phyloP scores from a whole-genome alignment of 148 eudicot genomes.

The Spergularia bocconei region DNA sequence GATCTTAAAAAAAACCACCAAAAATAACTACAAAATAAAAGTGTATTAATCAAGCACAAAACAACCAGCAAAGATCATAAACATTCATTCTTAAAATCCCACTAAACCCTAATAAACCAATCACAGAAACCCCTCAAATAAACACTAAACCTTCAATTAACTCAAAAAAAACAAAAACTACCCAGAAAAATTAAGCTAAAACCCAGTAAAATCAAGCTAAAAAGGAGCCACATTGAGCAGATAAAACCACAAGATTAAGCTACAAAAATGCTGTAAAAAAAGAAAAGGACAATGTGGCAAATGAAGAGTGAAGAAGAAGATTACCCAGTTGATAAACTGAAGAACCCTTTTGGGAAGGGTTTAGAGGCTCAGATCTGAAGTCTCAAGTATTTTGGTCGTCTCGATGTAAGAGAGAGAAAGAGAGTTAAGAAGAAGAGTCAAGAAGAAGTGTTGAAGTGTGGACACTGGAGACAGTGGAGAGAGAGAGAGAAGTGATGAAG shows the following conservation, averaged over 20 bases:
- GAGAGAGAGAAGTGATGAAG: slow-evolving; percentile 9
- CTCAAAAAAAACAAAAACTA: neutral
- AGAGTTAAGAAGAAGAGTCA: neutral
- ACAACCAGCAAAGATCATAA: neutral
- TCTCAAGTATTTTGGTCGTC: slow-evolving; percentile 15
- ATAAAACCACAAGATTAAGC: neutral
- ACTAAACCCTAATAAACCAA: neutral
- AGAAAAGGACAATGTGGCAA: slow-evolving; percentile 17
- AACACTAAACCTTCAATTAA: neutral
- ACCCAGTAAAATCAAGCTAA: slow-evolving; percentile 13
- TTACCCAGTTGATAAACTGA: slow-evolving; percentile 18
- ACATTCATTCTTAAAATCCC: neutral
- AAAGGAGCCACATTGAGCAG: neutral
- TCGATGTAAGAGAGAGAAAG: slow-evolving; percentile 26
- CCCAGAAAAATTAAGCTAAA: slow-evolving; percentile 6
- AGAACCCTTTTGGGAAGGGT: slow-evolving; percentile 1
- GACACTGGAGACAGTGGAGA: slow-evolving; percentile 9
- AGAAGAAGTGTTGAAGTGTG: neutral
- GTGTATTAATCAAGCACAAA: neutral
- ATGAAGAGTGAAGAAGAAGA: neutral
- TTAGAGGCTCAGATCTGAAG: slow-evolving; percentile 29
- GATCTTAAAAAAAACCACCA: slow-evolving; percentile 15
- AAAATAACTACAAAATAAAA: neutral
- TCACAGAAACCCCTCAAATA: neutral
- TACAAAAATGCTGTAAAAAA: neutral